Percentiles rank a stretch among this genome's conserved stretches.
Conservation (phyloP, 805 yeast genomes). For the Naumovozyma dairenensis region DNA sequence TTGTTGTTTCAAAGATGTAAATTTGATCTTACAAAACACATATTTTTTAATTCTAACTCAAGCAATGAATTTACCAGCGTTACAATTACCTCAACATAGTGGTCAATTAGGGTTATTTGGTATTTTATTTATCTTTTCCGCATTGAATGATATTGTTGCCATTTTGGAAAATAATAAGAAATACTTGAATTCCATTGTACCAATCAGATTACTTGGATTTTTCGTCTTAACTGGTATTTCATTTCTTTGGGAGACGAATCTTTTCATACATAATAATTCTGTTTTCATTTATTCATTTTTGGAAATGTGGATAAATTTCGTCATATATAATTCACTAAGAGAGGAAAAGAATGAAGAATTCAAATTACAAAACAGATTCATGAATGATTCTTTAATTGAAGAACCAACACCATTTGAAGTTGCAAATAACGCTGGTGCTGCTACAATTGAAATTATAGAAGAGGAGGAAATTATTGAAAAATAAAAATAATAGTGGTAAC, state of each 20-base stretch:
- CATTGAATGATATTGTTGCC: conserved; percentile 51
- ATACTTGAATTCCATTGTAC: conserved; percentile 53
- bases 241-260: conserved; percentile 36
- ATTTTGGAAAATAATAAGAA: conserved; percentile 33
- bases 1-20: conserved; percentile 39
- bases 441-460: conserved; percentile 2
- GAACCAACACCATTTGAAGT: conserved; percentile 4
- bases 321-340: conserved; percentile 50
- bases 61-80: conserved; percentile 44
- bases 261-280: conserved; percentile 47
- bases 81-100: conserved; percentile 26
- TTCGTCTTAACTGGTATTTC: conserved; percentile 43
- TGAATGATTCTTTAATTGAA: conserved; percentile 4
- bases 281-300: conserved; percentile 50
- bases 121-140: conserved; percentile 35
- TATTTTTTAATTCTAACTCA: conserved; percentile 44
- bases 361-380: conserved; percentile 20
- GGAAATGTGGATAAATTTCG: conserved; percentile 62
- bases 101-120: conserved; percentile 43
- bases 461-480: not conserved
- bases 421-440: no score
- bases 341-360: conserved; percentile 50
- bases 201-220: conserved; percentile 42
- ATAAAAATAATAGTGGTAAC: no score
- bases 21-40: conserved; percentile 35